Evolutionary conservation across 2,329 filamentous ascomycete genomes (phyloP), one percentile per base, ranked within the genome.

Genomic region (Elsinoe necatrix): DNA sequence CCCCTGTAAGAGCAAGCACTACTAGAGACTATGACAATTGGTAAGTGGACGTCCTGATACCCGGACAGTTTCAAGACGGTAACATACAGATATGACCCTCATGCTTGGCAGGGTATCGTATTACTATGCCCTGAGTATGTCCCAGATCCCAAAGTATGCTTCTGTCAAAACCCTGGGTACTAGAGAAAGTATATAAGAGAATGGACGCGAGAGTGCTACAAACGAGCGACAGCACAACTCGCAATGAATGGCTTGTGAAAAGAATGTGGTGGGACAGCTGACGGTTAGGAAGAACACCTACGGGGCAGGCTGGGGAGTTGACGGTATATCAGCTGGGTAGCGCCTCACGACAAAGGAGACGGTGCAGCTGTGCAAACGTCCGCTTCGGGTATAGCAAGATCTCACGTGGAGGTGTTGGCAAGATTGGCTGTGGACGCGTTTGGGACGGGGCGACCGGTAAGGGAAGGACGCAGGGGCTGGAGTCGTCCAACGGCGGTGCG

Each of bases 161-260:
- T 52, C 31, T 39, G 14, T 39, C 29, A 25, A 20, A 29, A 16
- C n/a, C 31, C 48, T 14, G 31, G 31, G 31, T 45, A 52, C 29
- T 39, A 25, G 2, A 37, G 16, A 52, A 52, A 52, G 31, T 39
- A 52, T 52, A 52, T 55, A 56, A 56, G 54, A 31, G 54, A 56
- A 41, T 56, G 54, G 54, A 56, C 54, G 54, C 41, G 54, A 56
- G 54, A 20, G 54, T 56, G 54, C 27, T 52, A 27, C 41, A 45
- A 56, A 56, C 4, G 54, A 56, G 54, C 29, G 54, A 56, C 42
- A 35, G 31, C 54, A 56, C 54, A 45, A 29, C 41, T 35, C 29
- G 54, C 54, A 56, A 56, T 9, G 27, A 25, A 45, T 42, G 54
- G 37, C 41, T 37, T 34, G 54, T n/a, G 42, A 29, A 48, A 56